phyloP scores from a whole-genome alignment of 2,329 filamentous ascomycete genomes.

The Tolypocladium inflatum region DNA sequence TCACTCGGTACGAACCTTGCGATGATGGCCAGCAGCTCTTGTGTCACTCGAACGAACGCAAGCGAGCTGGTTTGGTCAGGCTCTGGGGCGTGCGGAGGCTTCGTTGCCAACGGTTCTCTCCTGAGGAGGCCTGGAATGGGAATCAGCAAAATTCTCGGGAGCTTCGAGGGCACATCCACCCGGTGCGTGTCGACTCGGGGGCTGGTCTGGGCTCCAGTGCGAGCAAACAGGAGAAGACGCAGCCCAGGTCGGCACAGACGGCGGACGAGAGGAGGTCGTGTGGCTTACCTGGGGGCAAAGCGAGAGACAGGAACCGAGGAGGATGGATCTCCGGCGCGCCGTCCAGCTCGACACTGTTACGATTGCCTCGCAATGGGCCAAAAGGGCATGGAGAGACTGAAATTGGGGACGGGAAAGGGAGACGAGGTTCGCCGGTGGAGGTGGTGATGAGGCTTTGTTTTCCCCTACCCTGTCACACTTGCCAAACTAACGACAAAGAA shows the following conservation, averaged over 20 bases:
- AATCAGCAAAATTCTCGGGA: conserved; percentile 4
- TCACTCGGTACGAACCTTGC: conserved; percentile 10
- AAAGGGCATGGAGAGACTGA: conserved; percentile 20
- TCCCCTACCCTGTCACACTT: conserved; percentile 25
- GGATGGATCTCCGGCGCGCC: conserved; percentile 16
- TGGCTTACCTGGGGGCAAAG: conserved; percentile 20
- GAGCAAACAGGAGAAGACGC: neutral
- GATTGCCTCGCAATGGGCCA: conserved; percentile 30
- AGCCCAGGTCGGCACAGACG: conserved; percentile 2
- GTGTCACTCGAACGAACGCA: conserved; percentile 7
- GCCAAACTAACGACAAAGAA: conserved; percentile 17
- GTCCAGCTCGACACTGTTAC: conserved; percentile 26
- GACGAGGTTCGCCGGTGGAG: conserved; percentile 17
- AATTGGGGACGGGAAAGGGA: conserved; percentile 12
- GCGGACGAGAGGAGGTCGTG: conserved; percentile 7
- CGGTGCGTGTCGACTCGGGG: neutral
- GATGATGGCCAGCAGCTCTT: conserved; percentile 6
- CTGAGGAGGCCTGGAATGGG: conserved; percentile 3
- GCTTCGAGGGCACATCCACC: neutral
- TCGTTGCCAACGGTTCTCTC: conserved; percentile 7
- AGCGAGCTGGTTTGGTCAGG: conserved; percentile 2
- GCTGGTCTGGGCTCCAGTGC: neutral
- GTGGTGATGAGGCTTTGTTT: conserved; percentile 32
- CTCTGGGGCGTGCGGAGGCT: conserved; percentile 3
- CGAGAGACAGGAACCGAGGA: conserved; percentile 14